Conservation (phyloP, 495 filamentous ascomycete genomes). For the Neurospora sp. region DNA sequence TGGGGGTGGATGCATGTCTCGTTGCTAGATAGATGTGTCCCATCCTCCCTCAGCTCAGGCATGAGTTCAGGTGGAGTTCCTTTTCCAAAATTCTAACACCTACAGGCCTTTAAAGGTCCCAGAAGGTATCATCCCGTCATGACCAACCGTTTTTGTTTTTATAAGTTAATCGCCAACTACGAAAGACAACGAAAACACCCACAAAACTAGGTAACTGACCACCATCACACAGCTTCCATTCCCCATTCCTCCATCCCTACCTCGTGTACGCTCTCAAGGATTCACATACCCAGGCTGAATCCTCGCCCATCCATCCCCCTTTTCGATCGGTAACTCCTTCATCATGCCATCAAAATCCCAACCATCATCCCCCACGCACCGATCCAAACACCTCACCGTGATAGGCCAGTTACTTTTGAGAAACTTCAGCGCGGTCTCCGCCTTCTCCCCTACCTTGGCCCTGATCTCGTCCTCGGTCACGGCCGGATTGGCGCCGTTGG, state of each 20-base stretch:
- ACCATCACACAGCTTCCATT: no score
- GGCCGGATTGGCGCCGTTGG: conserved; percentile 6
- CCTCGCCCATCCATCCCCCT: conserved; percentile 17
- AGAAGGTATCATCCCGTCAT: not conserved
- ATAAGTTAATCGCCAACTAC: not conserved
- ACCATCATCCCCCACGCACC: conserved; percentile 20
- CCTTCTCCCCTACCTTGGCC: conserved; percentile 8
- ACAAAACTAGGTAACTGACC: no score
- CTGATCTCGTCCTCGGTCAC: conserved; percentile 12
- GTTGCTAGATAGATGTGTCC: no score
- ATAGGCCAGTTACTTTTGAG: not conserved
- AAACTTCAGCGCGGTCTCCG: conserved; percentile 3
- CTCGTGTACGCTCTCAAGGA: conserved; percentile 11
- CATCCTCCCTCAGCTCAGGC: not conserved
- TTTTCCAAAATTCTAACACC: not conserved
- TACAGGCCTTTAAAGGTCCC: not conserved
- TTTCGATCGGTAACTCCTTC: conserved; percentile 3
- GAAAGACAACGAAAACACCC: not conserved
- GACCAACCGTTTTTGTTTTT: not conserved
- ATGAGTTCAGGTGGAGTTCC: not conserved
- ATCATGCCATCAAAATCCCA: conserved; percentile 14
- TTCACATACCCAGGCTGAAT: conserved; percentile 25
- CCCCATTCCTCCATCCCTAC: not conserved
- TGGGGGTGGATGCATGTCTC: no score
- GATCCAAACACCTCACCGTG: conserved; percentile 14